These are phyloP conservation scores for Salix suchowensis DNA, from an alignment of 345 rosid genomes.

Conservation along the genomic window DNA sequence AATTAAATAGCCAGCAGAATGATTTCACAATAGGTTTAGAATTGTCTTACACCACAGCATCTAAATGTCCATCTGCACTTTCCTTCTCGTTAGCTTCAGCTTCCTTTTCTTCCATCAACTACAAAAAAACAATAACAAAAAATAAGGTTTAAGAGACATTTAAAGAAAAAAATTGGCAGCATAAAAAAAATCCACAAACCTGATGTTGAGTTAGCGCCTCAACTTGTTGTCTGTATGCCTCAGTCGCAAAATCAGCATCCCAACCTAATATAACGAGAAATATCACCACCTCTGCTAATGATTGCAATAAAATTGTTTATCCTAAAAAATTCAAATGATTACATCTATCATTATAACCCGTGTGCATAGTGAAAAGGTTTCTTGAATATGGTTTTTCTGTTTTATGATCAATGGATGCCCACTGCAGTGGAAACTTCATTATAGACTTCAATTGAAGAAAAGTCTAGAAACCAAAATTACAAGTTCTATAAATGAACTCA, in stretches of 20 bases:
- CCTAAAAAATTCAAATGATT: constrained; percentile 2
- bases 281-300: neutral
- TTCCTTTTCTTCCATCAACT: constrained; percentile 94
- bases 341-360: neutral
- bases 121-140: constrained; percentile 25
- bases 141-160: constrained; percentile 4
- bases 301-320: neutral
- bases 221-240: constrained; percentile 98
- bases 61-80: constrained; percentile 51
- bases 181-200: constrained; percentile 36
- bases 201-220: constrained; percentile 91
- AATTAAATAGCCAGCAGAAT: constrained; percentile 7
- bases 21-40: constrained; percentile 17
- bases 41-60: constrained; percentile 56
- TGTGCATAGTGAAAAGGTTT: neutral
- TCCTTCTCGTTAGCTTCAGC: constrained; percentile 82
- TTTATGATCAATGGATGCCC: neutral
- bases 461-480: neutral
- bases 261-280: constrained; percentile 47
- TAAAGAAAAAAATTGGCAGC: neutral
- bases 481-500: neutral
- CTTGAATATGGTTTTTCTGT: neutral
- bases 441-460: neutral
- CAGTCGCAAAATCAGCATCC: constrained; percentile 99
- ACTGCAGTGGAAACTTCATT: neutral